Evolutionary conservation across 768 basidiomycete genomes (phyloP).

Genomic region (Cystobasidium tubakii): DNA sequence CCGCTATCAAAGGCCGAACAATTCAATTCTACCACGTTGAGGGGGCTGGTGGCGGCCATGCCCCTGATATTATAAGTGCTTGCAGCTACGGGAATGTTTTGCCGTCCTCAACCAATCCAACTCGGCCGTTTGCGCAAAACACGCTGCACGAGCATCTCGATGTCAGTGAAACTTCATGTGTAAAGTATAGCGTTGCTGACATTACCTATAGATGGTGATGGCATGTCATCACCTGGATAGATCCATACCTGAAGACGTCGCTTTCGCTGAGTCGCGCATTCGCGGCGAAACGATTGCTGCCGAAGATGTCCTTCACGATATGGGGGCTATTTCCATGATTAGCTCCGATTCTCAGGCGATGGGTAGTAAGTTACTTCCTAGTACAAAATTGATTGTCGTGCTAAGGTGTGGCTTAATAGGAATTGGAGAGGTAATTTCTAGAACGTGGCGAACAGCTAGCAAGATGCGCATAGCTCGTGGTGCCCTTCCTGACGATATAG

Average conservation of each 20-base stretch:
- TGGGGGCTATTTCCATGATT: slow-evolving; percentile 92
- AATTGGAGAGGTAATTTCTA: slow-evolving; percentile 82
- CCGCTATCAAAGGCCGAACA: slow-evolving; percentile 78
- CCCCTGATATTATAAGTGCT: slow-evolving; percentile 97
- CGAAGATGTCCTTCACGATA: slow-evolving; percentile 65
- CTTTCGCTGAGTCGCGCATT: slow-evolving; percentile 95
- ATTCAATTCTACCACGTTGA: slow-evolving; percentile 98
- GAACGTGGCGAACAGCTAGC: slow-evolving; percentile 95
- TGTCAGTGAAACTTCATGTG: slow-evolving; percentile 54
- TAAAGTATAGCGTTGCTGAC: not conserved
- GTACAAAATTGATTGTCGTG: no score
- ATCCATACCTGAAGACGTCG: slow-evolving; percentile 76
- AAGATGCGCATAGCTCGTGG: slow-evolving; percentile 81
- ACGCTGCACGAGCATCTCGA: slow-evolving; percentile 96
- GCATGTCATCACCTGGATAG: slow-evolving; percentile 47
- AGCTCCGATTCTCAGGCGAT: slow-evolving; percentile 95
- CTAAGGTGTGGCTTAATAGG: not conserved
- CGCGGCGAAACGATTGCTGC: slow-evolving; percentile 94
- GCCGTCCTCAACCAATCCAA: slow-evolving; percentile 95
- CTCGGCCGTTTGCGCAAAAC: slow-evolving; percentile 80
- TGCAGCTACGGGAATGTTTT: slow-evolving; percentile 82
- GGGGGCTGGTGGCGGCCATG: slow-evolving; percentile 92
- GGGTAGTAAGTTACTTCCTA: slow-evolving; percentile 51
- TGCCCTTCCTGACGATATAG: slow-evolving; percentile 64
- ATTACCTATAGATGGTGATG: slow-evolving; percentile 80